These are phyloP conservation scores for Scutellaria galericulata DNA, from an alignment of 257 asterid genomes.

Conservation along the genomic window DNA sequence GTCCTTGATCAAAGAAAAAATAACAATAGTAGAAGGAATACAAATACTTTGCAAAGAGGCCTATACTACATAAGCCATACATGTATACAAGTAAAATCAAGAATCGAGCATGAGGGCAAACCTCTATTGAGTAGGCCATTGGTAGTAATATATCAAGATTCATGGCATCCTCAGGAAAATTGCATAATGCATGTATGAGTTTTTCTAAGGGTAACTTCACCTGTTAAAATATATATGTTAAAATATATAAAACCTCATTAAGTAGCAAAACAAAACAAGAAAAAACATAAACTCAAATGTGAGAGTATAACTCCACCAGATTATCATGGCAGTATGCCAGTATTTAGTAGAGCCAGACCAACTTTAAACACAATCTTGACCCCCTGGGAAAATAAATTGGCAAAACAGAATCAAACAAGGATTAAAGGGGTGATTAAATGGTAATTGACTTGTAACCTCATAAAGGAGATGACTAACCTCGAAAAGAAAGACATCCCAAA, in stretches of 20 bases:
- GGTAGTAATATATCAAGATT: slow-evolving; percentile 87
- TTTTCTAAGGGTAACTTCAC: slow-evolving; percentile 94
- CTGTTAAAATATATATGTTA: slow-evolving; percentile 60
- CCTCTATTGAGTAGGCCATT: slow-evolving; percentile 92
- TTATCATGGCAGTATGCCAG: slow-evolving; percentile 90
- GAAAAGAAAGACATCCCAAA: slow-evolving; percentile 94
- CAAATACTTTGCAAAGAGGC: background rate
- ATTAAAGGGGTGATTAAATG: slow-evolving; percentile 19
- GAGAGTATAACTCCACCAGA: slow-evolving; percentile 56
- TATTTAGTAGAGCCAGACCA: slow-evolving; percentile 88
- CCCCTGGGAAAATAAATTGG: slow-evolving; percentile 51
- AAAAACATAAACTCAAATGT: slow-evolving; percentile 4
- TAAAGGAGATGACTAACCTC: slow-evolving; percentile 70
- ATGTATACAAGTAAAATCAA: background rate
- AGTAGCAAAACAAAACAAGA: background rate
- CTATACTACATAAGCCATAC: background rate
- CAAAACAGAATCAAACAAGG: slow-evolving; percentile 26
- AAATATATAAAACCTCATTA: slow-evolving; percentile 13
- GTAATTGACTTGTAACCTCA: slow-evolving; percentile 44
- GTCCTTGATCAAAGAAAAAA: background rate
- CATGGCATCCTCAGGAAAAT: slow-evolving; percentile 95
- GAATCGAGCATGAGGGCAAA: slow-evolving; percentile 18
- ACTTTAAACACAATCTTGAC: slow-evolving; percentile 90
- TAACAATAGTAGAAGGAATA: background rate
- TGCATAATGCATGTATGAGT: slow-evolving; percentile 81